Percentiles rank a stretch among this genome's conserved stretches.
Conservation (phyloP, 768 basidiomycete genomes). For the Astraeus odoratus region DNA sequence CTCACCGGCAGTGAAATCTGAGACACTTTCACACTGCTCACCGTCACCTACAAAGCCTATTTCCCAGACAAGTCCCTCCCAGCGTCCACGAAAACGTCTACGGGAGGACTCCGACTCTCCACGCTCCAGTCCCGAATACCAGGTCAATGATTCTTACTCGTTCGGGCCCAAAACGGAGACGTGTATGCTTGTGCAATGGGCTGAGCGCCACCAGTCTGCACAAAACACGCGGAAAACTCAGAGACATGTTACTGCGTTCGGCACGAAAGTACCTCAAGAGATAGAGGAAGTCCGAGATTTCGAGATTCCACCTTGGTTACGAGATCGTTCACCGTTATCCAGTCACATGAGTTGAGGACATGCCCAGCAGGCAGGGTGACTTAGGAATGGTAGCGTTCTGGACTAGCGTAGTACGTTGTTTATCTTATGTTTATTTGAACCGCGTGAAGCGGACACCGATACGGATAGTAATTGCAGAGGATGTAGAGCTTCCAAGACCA, state of each 20-base stretch:
- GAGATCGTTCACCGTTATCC: constrained; percentile 14
- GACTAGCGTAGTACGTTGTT: constrained; percentile 6
- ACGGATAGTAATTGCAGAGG: no score
- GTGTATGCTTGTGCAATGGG: constrained; percentile 42
- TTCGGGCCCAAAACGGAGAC: constrained; percentile 16
- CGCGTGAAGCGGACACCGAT: no score
- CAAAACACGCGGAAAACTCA: constrained; percentile 42
- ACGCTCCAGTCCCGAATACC: constrained; percentile 19
- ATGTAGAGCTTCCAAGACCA: no score
- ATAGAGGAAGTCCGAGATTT: constrained; percentile 47
- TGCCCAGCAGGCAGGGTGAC: constrained; percentile 2
- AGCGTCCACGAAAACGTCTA: constrained; percentile 20
- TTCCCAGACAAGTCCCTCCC: constrained; percentile 23
- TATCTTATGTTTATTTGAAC: constrained; percentile 27
- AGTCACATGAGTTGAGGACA: constrained; percentile 6
- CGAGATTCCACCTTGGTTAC: constrained; percentile 50
- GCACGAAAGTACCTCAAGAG: constrained; percentile 45
- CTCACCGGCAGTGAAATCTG: constrained; percentile 15
- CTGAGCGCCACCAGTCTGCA: constrained; percentile 39
- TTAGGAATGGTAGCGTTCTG: background rate
- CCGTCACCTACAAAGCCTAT: constrained; percentile 20
- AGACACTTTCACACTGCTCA: constrained; percentile 5
- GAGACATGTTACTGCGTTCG: constrained; percentile 54
- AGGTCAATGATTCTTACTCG: constrained; percentile 6
- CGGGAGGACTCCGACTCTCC: constrained; percentile 18